Evolutionary conservation across 2,329 filamentous ascomycete species (phyloP), one percentile per base, ranked within the genome.

Genomic region (Graphiopsis chlorocephala): DNA sequence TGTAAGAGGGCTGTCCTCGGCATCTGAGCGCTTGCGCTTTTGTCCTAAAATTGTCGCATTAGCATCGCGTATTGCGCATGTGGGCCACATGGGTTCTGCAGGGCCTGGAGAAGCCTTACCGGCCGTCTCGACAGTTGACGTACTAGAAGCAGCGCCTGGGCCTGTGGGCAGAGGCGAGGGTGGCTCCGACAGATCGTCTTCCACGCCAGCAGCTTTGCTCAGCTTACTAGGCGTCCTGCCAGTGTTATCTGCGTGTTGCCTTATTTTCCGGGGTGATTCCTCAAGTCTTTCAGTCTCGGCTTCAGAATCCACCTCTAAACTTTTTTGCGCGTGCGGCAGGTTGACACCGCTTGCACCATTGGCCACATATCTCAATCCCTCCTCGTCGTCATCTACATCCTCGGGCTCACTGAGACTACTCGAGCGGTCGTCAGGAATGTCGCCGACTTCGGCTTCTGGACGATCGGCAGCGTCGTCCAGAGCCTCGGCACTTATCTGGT

Each of bases 211-310:
- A 64, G 84, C 82, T 67, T 89, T 86, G 69, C 87, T 87, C 66
- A 93, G 84, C 80, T 93, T 94, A 82, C 89, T 93, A 3, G 91
- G 90, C 63, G 88, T 92, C 69, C 85, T 86, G 71, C 90, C 87
- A 68, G 86, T 86, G 63, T 79, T 76, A 50, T 82, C 72, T 53
- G 66, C 63, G 28, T 69, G 67, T 64, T 71, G 69, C 57, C 69
- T 72, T 48, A 63, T 45, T 66, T 73, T 76, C 60, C 72, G 69
- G 25, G 74, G 75, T 57, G 76, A 96, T 73, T 91, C 88, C 74
- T 95, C 95, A 66, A 99, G 84, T 65, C 95, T 89, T 79, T 97
- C 93, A 1, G 94, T 98, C 79, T 97, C 94, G 35, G 94, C 94
- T 78, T 98, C 94, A 3, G 93, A 90, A 71, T 90, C 88, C 63